These are phyloP conservation scores for Linum tenue DNA, from an alignment of 345 rosid species.

Conservation along the genomic window DNA sequence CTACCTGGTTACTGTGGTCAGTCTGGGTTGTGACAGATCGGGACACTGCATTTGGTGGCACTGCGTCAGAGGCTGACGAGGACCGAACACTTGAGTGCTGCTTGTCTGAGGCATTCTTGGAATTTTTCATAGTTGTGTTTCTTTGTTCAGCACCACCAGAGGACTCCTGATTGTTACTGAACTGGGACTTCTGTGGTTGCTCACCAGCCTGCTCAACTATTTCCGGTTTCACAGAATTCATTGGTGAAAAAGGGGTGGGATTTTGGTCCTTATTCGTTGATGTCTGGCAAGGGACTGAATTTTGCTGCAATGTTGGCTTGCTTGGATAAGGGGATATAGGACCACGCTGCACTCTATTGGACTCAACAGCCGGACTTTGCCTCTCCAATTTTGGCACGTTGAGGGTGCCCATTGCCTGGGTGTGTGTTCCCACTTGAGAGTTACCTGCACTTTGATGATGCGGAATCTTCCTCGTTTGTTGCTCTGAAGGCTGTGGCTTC, in stretches of 20 bases:
- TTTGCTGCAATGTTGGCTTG: constrained; percentile 43
- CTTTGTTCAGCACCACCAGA: constrained; percentile 39
- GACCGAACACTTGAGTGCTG: constrained; percentile 48
- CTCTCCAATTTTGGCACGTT: constrained; percentile 58
- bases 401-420: constrained; percentile 30
- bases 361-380: constrained; percentile 40
- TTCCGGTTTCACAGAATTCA: constrained; percentile 55
- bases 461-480: constrained; percentile 46
- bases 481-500: constrained; percentile 61
- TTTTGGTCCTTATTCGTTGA: constrained; percentile 38
- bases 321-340: constrained; percentile 37
- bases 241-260: constrained; percentile 30
- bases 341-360: constrained; percentile 43
- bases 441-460: constrained; percentile 49
- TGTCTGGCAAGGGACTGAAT: constrained; percentile 47
- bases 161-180: constrained; percentile 22
- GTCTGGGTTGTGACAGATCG: constrained; percentile 37
- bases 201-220: constrained; percentile 50
- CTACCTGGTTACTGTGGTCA: constrained; percentile 50
- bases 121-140: constrained; percentile 29
- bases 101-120: constrained; percentile 54
- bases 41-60: constrained; percentile 32
- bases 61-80: constrained; percentile 25
- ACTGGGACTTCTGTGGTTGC: constrained; percentile 35
- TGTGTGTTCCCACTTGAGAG: constrained; percentile 28